Evolutionary conservation across 2,329 filamentous ascomycete species (phyloP), one percentile per base, ranked within the genome.

Genomic region (Penicillium crustosum): DNA sequence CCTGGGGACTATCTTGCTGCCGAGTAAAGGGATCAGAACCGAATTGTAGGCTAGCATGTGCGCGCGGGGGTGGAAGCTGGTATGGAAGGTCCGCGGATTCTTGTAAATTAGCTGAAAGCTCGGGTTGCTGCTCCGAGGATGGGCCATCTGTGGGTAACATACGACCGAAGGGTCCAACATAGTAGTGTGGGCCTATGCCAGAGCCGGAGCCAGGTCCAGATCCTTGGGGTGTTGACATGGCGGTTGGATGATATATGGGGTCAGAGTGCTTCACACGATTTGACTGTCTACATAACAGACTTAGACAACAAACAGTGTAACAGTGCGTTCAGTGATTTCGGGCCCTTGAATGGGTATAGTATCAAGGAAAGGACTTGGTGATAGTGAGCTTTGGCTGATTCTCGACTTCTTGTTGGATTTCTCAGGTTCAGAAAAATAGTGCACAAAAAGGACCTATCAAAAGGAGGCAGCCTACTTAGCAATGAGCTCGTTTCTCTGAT

Each of bases 51-150:
- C 69, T 68, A 23, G 61, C 63, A 6, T 69, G 68, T 48, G 69
- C 61, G 38, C 70, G 73, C 52, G 75, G 75, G 33, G 73, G 75
- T 55, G 75, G 75, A 53, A 78, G 75, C 58, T 75, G 73, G 62
- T 76, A 78, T 49, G 70, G 73, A 55, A 60, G 68, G 51, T 68
- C 66, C 64, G 61, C 70, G 45, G 66, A 47, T 50, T 68, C 70
- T 71, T 66, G 68, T 47, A 61, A 64, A 59, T 73, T 74, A 68
- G 72, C 69, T 63, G 65, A 47, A 61, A 47, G 60, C 43, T 68
- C 65, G 59, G 68, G 57, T 48, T 66, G 61, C 49, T 64, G 67
- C 60, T 70, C 68, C 44, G 68, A 57, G 47, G 65, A 61, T 47
- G 55, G 57, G 53, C 61, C 56, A 59, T 72, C 68, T 58, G 54